Percentiles rank a stretch among this genome's conserved stretches.
phyloP scores from a whole-genome alignment of 495 filamentous ascomycete species.

The Penicillium canariense region DNA sequence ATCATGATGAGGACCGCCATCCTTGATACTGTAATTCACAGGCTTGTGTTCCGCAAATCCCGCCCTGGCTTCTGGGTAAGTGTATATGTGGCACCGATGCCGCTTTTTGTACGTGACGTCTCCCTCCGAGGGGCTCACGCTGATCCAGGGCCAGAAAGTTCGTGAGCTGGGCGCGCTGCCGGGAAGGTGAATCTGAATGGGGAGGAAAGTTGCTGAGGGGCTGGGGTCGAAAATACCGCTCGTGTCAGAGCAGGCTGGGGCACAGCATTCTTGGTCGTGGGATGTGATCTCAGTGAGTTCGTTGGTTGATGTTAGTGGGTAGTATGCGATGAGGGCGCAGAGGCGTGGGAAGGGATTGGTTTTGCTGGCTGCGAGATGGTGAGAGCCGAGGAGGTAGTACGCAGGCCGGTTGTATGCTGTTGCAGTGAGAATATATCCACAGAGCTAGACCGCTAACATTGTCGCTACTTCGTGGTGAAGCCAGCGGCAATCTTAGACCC shows the following conservation, averaged over 20 bases:
- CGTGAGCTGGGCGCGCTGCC: conserved; percentile 46
- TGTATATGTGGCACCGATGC: conserved; percentile 44
- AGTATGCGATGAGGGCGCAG: conserved; percentile 57
- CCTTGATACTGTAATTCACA: conserved; percentile 22
- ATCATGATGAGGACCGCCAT: not conserved
- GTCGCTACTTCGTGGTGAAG: too few relatives aligned
- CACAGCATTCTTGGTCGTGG: conserved; percentile 2
- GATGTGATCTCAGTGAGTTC: conserved; percentile 4
- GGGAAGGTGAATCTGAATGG: conserved; percentile 50
- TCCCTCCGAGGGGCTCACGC: conserved; percentile 14
- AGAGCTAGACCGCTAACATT: too few relatives aligned
- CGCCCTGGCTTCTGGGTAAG: conserved; percentile 43
- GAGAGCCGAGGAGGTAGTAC: conserved; percentile 51
- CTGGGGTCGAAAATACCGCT: conserved; percentile 35
- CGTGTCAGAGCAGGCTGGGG: conserved; percentile 30
- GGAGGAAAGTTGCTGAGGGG: conserved; percentile 40
- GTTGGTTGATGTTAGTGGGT: conserved; percentile 40
- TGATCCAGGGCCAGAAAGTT: conserved; percentile 29
- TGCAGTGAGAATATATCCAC: conserved; percentile 1
- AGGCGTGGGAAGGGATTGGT: conserved; percentile 43
- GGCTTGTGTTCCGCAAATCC: conserved; percentile 53
- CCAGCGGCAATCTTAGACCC: too few relatives aligned
- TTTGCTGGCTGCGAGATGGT: conserved; percentile 40
- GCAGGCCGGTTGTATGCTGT: conserved; percentile 58
- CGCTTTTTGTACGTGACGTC: conserved; percentile 40